Evolutionary conservation across 805 yeast species (phyloP), one percentile per base, ranked within the genome.

Genomic region (Kuraishia ogatae): DNA sequence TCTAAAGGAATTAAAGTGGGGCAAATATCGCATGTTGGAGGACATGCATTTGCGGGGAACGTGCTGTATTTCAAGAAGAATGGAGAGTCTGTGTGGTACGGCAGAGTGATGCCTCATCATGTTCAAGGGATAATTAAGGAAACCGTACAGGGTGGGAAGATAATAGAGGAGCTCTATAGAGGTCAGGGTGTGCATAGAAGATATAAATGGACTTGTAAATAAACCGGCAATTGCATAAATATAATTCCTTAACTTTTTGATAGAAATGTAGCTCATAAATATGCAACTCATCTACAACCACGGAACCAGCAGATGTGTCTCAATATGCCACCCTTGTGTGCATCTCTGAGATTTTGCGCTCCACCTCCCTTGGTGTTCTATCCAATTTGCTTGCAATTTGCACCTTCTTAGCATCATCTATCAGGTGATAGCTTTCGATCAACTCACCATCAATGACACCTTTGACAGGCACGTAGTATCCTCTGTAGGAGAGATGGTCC

Each of bases 401-500:
- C 21, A 71, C 60, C 55, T 78, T 74, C 2, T 66, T 63, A 1
- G 70, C 61, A 1, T 67, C 65, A 15, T 64, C 62, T 21, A 80
- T 64, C 10, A 66, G 62, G 51, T 64, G 68, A 62, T 73, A 88
- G 48, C 69, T 66, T 62, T 90, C 97, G 51, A 93, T 73, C 17
- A 89, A 72, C 65, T 94, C 98, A 10, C 99, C 99, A 69, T 94
- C 97, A 48, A 94, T 77, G 2, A 87, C 83, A 52, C 82, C 78
- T 59, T 83, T 85, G 1, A 78, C 80, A 0, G 97, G 97, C n/a
- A 81, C 83, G 66, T 89, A 90, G 63, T 85, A 87, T 53, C 97
- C 78, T 55, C 97, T 71, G 65, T 77, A 92, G 55, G 78, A 79
- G 58, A 80, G 57, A 56, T 84, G 88, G 58, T 86, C 87, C 55